These are phyloP conservation scores for Coemansia sp. DNA, from an alignment of 192 early-diverging fungal species.

Conservation along the genomic window DNA sequence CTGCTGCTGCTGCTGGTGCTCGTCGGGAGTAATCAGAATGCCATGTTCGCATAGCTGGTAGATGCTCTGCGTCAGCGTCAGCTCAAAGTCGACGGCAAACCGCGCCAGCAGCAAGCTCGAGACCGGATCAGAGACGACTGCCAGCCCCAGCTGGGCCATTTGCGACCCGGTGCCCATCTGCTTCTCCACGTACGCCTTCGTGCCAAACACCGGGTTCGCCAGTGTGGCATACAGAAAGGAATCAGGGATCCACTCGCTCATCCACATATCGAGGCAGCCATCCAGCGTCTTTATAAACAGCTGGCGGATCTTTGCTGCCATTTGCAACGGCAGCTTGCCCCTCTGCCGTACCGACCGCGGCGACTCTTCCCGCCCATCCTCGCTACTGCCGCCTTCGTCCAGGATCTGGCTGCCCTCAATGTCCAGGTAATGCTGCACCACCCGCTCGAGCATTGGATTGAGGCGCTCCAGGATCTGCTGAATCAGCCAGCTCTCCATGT, in stretches of 20 bases:
- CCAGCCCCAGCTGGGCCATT: slow-evolving; percentile 27
- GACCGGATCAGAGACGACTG: slow-evolving; percentile 31
- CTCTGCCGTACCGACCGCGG: not conserved
- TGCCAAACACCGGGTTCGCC: slow-evolving; percentile 15
- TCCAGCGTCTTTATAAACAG: slow-evolving; percentile 32
- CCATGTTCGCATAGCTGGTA: slow-evolving; percentile 49
- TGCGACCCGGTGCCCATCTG: not conserved
- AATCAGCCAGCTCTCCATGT: slow-evolving; percentile 47
- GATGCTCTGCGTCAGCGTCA: slow-evolving; percentile 42
- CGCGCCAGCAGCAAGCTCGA: slow-evolving; percentile 34
- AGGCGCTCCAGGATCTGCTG: slow-evolving; percentile 41
- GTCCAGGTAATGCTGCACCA: slow-evolving; percentile 42
- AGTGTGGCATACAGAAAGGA: slow-evolving; percentile 24
- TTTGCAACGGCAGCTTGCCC: slow-evolving; percentile 8
- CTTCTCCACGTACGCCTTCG: slow-evolving; percentile 14
- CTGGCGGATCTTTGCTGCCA: slow-evolving; percentile 23
- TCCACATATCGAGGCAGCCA: slow-evolving; percentile 30
- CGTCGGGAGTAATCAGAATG: slow-evolving; percentile 27
- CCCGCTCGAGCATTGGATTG: slow-evolving; percentile 39
- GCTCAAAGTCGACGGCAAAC: slow-evolving; percentile 43
- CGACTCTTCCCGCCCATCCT: not conserved
- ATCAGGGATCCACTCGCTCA: slow-evolving; percentile 36
- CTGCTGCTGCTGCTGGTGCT: not conserved
- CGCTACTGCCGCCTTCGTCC: slow-evolving; percentile 10
- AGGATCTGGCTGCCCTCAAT: slow-evolving; percentile 39